A percentile compares a stretch with the other conserved stretches of the same genome.
Evolutionary conservation across 1,284 basidiomycete genomes (phyloP).

Genomic region (Papiliotrema laurentii): DNA sequence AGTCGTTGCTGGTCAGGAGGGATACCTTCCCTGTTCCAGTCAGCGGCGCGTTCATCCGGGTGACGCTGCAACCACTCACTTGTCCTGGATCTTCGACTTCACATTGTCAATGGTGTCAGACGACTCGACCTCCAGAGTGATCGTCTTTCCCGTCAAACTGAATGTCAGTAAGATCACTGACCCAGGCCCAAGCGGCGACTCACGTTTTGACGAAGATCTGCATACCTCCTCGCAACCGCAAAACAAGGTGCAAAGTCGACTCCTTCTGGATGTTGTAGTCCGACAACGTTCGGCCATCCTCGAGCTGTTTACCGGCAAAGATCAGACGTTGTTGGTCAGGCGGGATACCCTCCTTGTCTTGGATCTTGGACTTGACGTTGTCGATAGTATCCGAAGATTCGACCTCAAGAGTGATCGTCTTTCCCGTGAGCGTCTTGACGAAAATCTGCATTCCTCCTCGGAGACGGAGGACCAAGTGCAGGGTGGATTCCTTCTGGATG

Average conservation of each 20-base stretch:
- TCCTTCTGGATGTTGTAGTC: slow-evolving; percentile 98
- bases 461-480: slow-evolving; percentile 95
- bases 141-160: slow-evolving; percentile 98
- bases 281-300: slow-evolving; percentile 82
- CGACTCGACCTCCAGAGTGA: slow-evolving; percentile 86
- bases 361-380: slow-evolving; percentile 95
- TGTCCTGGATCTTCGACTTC: slow-evolving; percentile 93
- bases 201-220: slow-evolving; percentile 95
- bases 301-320: slow-evolving; percentile 97
- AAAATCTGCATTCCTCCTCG: slow-evolving; percentile 97
- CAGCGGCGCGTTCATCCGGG: background rate
- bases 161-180: background rate
- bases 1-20: slow-evolving; percentile 84
- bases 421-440: slow-evolving; percentile 97
- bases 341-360: slow-evolving; percentile 86
- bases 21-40: slow-evolving; percentile 68
- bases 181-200: slow-evolving; percentile 32
- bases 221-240: slow-evolving; percentile 80
- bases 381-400: slow-evolving; percentile 90
- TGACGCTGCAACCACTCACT: slow-evolving; percentile 33
- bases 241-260: slow-evolving; percentile 91
- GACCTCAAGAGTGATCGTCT: slow-evolving; percentile 92
- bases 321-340: slow-evolving; percentile 92
- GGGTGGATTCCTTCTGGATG: slow-evolving; percentile 99
- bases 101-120: slow-evolving; percentile 96